Conservation (phyloP, 2,329 filamentous ascomycete genomes). For the Hysterium pulicare region DNA sequence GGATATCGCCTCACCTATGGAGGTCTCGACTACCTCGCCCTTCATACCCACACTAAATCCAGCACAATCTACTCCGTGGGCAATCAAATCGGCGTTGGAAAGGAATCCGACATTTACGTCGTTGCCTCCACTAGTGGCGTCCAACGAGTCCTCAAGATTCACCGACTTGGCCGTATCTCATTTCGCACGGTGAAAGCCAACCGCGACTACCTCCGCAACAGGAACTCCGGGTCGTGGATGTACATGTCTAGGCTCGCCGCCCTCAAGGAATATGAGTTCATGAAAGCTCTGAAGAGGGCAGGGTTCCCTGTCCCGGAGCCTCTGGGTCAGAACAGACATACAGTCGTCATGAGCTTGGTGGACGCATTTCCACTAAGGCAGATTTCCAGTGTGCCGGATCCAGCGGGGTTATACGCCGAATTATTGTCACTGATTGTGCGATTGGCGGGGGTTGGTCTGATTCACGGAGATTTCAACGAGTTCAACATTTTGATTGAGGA, state of each 20-base stretch:
- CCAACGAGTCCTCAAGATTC: constrained; percentile 89
- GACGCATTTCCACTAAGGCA: constrained; percentile 90
- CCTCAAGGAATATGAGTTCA: constrained; percentile 91
- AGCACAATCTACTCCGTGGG: constrained; percentile 87
- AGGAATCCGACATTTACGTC: constrained; percentile 95
- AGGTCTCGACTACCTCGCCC: constrained; percentile 93
- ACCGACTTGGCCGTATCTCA: constrained; percentile 89
- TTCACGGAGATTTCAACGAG: constrained; percentile 98
- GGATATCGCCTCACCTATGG: constrained; percentile 96
- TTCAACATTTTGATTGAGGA: constrained; percentile 97
- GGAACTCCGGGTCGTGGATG: constrained; percentile 87
- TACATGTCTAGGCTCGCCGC: constrained; percentile 92
- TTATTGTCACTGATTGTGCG: constrained; percentile 82
- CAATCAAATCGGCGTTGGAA: constrained; percentile 91
- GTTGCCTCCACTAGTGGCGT: constrained; percentile 75
- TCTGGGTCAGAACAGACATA: constrained; percentile 85
- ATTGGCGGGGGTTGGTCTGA: constrained; percentile 80
- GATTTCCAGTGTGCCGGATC: constrained; percentile 78
- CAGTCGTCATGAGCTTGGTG: constrained; percentile 91
- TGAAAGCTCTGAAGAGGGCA: constrained; percentile 78
- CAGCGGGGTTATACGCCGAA: constrained; percentile 84
- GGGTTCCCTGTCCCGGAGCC: constrained; percentile 89
- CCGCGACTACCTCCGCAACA: constrained; percentile 87
- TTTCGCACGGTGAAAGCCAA: constrained; percentile 96
- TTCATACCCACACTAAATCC: constrained; percentile 80